These are phyloP conservation scores for Neonothopanus nambi DNA, from an alignment of 1,284 basidiomycete species.

Conservation along the genomic window DNA sequence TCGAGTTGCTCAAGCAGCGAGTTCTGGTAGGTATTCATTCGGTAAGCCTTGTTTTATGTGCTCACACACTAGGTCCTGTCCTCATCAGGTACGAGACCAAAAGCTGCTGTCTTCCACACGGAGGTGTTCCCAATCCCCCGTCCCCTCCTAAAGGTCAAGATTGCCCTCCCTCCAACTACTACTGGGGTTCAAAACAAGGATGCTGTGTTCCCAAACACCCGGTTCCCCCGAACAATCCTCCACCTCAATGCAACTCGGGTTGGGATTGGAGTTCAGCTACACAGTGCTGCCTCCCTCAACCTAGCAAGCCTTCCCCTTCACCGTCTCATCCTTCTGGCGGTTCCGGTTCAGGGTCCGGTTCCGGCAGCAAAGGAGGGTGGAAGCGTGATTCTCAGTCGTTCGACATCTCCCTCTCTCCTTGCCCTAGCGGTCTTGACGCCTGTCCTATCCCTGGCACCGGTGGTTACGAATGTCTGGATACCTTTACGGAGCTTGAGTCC, in stretches of 20 bases:
- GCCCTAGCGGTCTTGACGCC: conserved; percentile 58
- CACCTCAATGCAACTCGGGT: conserved; percentile 49
- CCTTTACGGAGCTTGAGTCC: conserved; percentile 52
- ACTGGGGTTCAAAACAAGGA: conserved; percentile 44
- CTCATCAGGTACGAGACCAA: conserved; percentile 42
- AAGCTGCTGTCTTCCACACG: conserved; percentile 50
- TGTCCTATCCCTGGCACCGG: conserved; percentile 55
- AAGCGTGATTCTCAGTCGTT: conserved; percentile 42
- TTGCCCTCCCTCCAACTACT: conserved; percentile 45
- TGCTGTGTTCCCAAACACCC: conserved; percentile 27
- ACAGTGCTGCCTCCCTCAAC: conserved; percentile 41
- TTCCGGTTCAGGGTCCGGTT: conserved; percentile 22
- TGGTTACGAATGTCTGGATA: conserved; percentile 68
- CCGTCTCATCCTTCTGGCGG: conserved; percentile 37
- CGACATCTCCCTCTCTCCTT: conserved; percentile 38
- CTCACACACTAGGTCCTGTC: conserved; percentile 1
- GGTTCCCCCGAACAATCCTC: conserved; percentile 32
- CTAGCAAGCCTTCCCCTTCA: conserved; percentile 35
- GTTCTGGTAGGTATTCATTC: conserved; percentile 39
- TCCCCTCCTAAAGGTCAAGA: conserved; percentile 43
- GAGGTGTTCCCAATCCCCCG: conserved; percentile 44
- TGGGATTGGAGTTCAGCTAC: conserved; percentile 46
- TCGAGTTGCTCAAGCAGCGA: conserved; percentile 31
- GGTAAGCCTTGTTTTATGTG: conserved; percentile 10
- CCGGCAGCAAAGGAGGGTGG: conserved; percentile 19